These are phyloP conservation scores for Puccinia polysora DNA, from an alignment of 1,284 basidiomycete species.

Conservation along the genomic window DNA sequence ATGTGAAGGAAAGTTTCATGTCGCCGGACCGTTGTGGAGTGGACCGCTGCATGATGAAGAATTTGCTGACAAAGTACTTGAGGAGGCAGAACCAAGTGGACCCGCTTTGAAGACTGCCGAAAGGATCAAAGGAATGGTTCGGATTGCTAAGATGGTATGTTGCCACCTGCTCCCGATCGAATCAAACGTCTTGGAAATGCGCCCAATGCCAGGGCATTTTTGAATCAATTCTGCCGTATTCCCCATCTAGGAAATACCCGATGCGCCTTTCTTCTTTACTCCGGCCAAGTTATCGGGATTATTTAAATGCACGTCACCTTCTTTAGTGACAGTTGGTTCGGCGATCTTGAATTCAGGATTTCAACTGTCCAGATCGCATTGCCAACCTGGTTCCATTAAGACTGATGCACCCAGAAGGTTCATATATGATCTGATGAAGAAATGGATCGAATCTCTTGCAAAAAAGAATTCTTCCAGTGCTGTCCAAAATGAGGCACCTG, in stretches of 20 bases:
- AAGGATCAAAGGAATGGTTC: conserved; percentile 93
- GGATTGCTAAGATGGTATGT: conserved; percentile 74
- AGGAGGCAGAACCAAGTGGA: conserved; percentile 62
- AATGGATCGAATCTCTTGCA: conserved; percentile 64
- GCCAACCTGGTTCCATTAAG: conserved; percentile 80
- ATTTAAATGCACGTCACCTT: conserved; percentile 76
- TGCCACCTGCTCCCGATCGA: not conserved
- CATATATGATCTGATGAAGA: conserved; percentile 76
- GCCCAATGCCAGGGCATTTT: too few species aligned
- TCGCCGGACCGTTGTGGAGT: conserved; percentile 95
- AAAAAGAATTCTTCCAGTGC: not conserved
- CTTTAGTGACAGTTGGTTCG: conserved; percentile 71
- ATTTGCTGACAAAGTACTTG: conserved; percentile 72
- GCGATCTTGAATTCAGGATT: conserved; percentile 82
- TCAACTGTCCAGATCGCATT: conserved; percentile 82
- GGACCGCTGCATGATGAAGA: conserved; percentile 73
- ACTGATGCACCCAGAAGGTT: conserved; percentile 71
- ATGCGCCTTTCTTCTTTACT: conserved; percentile 81
- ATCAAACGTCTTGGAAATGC: not conserved
- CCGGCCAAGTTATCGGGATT: conserved; percentile 72
- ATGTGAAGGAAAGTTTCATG: conserved; percentile 72
- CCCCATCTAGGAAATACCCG: conserved; percentile 65
- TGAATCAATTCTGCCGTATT: too few species aligned
- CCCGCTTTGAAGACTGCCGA: conserved; percentile 64
- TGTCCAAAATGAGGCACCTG: not conserved